Base-by-base conservation (phyloP, 2,329 filamentous ascomycete species). In the Arthrobotrys iridis region DNA sequence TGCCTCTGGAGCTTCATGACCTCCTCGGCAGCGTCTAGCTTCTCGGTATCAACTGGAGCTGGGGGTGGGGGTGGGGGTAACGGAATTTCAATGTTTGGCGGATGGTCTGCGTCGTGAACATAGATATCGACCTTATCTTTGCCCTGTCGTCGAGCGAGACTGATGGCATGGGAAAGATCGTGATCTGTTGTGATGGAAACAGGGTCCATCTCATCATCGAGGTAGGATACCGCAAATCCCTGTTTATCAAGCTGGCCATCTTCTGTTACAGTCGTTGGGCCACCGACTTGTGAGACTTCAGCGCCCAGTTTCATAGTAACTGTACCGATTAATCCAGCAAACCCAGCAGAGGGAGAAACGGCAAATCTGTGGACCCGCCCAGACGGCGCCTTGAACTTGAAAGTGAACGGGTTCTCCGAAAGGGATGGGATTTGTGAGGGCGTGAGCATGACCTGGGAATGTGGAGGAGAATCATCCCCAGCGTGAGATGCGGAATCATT, bases 371-470 rank as follows among this genome's bases (percentile, higher is more conserved):
- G 95, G 15, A 98, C 93, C 60, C 95, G 92, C 48, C 94, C 95
- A 79, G 92, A 93, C 0, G 95, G 95, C 1, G 95, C 93, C 85
- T 98, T 98, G 87, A 99, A 99, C 83, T 99, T 99, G 89, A 99
- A 99, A 1, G 94, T 89, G 83, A 98, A 99, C 0, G 94, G 92
- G 8, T 88, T 83, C 79, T 91, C 87, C 3, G 79, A 85, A 10
- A 83, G 71, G 4, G 82, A 80, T 0, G 87, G 84, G 4, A 85
- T 83, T 2, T 85, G 83, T 6, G 71, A 73, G 0, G 73, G 77
- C n/a, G 77, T 74, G 7, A 73, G 57, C 72, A 78, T 78, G 15
- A 89, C 86, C 50, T 90, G 86, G 13, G 85, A 85, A 22, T 89
- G 83, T 5, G 86, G 82, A 10, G 92, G 93, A 1, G 91, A 93